phyloP scores from a whole-genome alignment of 148 eudicot genomes.

The Rhododendron griersonianum region DNA sequence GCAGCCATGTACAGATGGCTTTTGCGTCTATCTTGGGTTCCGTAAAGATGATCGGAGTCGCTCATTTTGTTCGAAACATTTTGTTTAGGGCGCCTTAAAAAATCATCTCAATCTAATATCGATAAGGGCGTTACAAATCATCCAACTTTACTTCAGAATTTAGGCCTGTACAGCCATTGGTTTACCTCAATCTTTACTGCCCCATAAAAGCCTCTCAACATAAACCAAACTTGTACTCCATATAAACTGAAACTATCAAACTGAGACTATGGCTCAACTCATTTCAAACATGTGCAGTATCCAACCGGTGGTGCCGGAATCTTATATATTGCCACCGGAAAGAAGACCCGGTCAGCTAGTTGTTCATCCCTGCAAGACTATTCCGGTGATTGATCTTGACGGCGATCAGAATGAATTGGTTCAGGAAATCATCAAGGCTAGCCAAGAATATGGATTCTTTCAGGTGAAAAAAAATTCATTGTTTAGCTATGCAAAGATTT shows the following conservation, averaged over 20 bases:
- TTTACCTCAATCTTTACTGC: neutral
- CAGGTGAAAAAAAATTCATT: neutral
- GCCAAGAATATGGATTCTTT: constrained; percentile 22
- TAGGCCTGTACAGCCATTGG: no score
- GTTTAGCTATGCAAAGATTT: neutral
- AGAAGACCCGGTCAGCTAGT: neutral
- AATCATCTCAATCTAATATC: no score
- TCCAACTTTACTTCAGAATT: no score
- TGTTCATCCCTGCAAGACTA: neutral
- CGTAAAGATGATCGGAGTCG: no score
- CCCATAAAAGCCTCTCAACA: neutral
- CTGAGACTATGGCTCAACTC: neutral
- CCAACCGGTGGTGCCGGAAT: neutral
- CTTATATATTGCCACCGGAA: neutral
- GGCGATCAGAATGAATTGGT: neutral
- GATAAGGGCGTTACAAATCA: no score
- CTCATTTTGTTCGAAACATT: no score
- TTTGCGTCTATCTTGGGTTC: no score
- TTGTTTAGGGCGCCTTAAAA: no score
- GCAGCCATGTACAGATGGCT: no score
- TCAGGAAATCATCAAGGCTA: constrained; percentile 10
- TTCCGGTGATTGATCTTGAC: constrained; percentile 9
- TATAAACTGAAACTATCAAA: neutral
- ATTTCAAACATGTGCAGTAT: neutral
- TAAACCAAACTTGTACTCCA: neutral